Base-by-base conservation (phyloP, 148 eudicot genomes). In the Camellia japonica region DNA sequence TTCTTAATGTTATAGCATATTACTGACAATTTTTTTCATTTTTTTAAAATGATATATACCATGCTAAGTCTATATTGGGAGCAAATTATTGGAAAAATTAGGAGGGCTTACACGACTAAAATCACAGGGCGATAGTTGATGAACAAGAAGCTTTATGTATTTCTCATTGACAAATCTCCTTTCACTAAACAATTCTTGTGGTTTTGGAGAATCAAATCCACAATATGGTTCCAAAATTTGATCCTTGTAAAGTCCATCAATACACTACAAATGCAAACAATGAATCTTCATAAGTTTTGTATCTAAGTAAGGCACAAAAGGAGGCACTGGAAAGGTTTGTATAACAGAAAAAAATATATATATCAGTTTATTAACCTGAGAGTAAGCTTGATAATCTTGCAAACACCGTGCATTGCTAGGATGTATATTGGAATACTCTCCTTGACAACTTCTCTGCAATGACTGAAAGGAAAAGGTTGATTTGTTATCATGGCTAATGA, bases 221-320 rank as follows among this genome's bases (percentile, higher is more conserved):
- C 87, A 84, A 5, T 13, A 20, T 10, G 84, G 82, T 56, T 74
- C 80, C 76, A 84, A 78, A 78, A 84, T 78, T 0, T 81, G 73
- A 38, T 46, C n/a, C 38, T 7, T 0, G n/a, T 68, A 6, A 62
- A 84, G 47, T 78, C 84, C 87, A 41, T 49, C 67, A 30, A 16
- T 60, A 61, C 75, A 42, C 87, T 84, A 59, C 49, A 49, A 78
- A 65, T 23, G 71, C 23, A 12, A 66, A 79, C 41, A 16, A 70
- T 18, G 71, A 49, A 49, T 7, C 7, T 49, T 49, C 52, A 49
- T 49, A 4, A 49, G 52, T 7, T 49, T 49, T 5, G 6, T 49
- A 49, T 49, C 52, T 49, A 49, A 49, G 52, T 30, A 49, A 71
- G 43, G 52, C 62, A 14, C 13, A 23, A 20, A 10, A 19, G 49